phyloP scores from a whole-genome alignment of 768 basidiomycete genomes.

The Mycena chlorophos region DNA sequence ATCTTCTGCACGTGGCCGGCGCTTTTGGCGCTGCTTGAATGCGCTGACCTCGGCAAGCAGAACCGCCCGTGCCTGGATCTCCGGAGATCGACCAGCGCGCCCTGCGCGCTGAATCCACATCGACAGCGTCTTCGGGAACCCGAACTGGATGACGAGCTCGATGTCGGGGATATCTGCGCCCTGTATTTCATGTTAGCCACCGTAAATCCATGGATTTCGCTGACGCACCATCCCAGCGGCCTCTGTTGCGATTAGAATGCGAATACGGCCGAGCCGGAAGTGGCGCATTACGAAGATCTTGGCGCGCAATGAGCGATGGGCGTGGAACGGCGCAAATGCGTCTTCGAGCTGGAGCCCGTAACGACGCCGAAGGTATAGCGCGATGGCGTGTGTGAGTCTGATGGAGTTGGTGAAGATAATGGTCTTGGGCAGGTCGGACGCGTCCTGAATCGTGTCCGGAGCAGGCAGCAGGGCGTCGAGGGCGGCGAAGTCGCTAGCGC shows the following conservation, averaged over 20 bases:
- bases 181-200: conserved; percentile 17
- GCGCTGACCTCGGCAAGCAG: conserved; percentile 30
- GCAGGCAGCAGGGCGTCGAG: conserved; percentile 11
- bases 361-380: conserved; percentile 13
- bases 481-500: conserved; percentile 25
- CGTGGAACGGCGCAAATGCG: conserved; percentile 26
- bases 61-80: conserved; percentile 27
- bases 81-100: conserved; percentile 25
- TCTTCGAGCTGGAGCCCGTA: conserved; percentile 3
- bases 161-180: conserved; percentile 40
- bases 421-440: conserved; percentile 3
- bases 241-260: conserved; percentile 33
- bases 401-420: conserved; percentile 24
- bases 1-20: neutral
- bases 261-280: conserved; percentile 26
- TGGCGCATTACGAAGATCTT: conserved; percentile 26
- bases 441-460: neutral
- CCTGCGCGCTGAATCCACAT: conserved; percentile 35
- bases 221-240: conserved; percentile 37
- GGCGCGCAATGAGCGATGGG: conserved; percentile 18
- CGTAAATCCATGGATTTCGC: neutral
- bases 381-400: conserved; percentile 12
- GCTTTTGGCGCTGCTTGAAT: conserved; percentile 25
- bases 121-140: conserved; percentile 30
- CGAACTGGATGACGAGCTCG: conserved; percentile 36